phyloP scores from a whole-genome alignment of 352 stramenopile species.

The Phytopythium mirpurense region DNA sequence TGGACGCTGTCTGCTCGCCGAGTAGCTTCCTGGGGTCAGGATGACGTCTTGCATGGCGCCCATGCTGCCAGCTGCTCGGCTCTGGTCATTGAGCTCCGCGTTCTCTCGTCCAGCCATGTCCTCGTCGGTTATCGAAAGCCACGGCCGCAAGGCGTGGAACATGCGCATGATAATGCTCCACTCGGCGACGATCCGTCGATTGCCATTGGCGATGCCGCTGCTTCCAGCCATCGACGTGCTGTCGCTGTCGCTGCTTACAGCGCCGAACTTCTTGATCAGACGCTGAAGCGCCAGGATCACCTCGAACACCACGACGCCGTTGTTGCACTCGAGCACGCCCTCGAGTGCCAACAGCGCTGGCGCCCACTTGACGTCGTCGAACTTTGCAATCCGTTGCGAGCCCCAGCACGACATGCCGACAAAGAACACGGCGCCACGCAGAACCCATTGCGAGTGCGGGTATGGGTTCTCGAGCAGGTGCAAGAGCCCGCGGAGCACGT shows the following conservation, averaged over 20 bases:
- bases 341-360: constrained; percentile 70
- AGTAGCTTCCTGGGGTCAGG: constrained; percentile 9
- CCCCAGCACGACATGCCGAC: constrained; percentile 88
- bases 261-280: constrained; percentile 85
- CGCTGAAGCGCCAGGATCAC: constrained; percentile 83
- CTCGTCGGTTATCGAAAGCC: constrained; percentile 54
- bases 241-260: constrained; percentile 5
- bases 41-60: background rate
- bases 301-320: constrained; percentile 82
- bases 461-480: constrained; percentile 63
- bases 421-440: constrained; percentile 82
- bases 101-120: background rate
- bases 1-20: constrained; percentile 14
- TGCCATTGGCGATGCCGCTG: constrained; percentile 7
- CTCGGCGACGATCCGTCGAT: constrained; percentile 49
- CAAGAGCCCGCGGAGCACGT: constrained; percentile 66
- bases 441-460: constrained; percentile 59
- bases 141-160: constrained; percentile 55
- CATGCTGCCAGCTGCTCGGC: background rate
- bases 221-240: background rate
- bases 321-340: constrained; percentile 49
- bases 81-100: background rate
- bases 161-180: constrained; percentile 86
- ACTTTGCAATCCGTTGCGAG: constrained; percentile 64
- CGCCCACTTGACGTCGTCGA: constrained; percentile 73